Conservation (phyloP, 1,284 basidiomycete species). For the Cutaneotrichosporon cutaneum region DNA sequence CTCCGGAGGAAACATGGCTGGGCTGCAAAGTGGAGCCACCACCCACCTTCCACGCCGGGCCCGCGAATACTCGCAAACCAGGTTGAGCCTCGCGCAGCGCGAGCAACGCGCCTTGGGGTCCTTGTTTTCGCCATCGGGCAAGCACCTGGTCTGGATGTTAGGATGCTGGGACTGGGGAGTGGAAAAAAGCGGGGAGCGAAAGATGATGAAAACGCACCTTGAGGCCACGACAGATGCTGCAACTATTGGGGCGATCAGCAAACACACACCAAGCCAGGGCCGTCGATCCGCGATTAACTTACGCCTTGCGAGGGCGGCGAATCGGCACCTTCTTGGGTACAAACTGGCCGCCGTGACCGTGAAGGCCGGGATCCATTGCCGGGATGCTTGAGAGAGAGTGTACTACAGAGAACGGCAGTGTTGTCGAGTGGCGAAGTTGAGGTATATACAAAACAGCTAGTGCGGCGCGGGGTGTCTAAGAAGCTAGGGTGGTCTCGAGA, state of each 20-base stretch:
- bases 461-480: neutral
- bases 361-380: neutral
- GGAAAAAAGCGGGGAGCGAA: neutral
- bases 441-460: neutral
- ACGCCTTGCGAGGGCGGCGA: conserved; percentile 25
- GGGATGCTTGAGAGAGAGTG: neutral
- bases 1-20: neutral
- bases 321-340: conserved; percentile 18
- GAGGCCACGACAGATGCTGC: conserved; percentile 19
- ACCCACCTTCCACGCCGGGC: conserved; percentile 19
- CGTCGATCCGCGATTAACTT: conserved; percentile 9
- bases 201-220: conserved; percentile 12
- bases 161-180: neutral
- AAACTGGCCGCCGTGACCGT: conserved; percentile 3
- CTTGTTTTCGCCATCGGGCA: conserved; percentile 21
- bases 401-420: neutral
- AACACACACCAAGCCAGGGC: neutral
- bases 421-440: neutral
- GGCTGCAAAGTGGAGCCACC: neutral
- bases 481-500: neutral
- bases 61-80: conserved; percentile 19
- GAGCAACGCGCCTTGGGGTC: conserved; percentile 21
- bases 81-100: conserved; percentile 21
- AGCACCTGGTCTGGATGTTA: conserved; percentile 17
- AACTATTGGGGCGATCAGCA: conserved; percentile 6